Evolutionary conservation across 208 protist genomes (phyloP).

Genomic region (Acanthamoeba sp.): DNA sequence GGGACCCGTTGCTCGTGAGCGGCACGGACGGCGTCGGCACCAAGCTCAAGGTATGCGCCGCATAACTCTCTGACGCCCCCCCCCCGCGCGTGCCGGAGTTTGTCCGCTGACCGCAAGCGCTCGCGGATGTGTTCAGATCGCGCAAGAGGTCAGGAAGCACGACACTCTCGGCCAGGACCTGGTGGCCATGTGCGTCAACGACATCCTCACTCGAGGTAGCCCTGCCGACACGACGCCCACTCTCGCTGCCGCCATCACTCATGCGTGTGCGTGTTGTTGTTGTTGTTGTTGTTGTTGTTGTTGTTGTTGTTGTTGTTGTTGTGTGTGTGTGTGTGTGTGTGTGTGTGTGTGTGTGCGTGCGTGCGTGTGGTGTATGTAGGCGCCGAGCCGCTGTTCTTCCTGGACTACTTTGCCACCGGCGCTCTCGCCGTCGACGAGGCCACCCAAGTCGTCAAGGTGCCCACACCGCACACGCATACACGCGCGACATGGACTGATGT

Average conservation of each 20-base stretch:
- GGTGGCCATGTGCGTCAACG: conserved; percentile 92
- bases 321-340: too few species aligned
- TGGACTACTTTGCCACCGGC: conserved; percentile 91
- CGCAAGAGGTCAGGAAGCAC: conserved; percentile 84
- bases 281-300: too few species aligned
- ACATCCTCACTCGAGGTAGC: conserved; percentile 85
- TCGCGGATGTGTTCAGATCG: conserved; percentile 76
- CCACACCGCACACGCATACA: neutral
- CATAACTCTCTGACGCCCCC: too few species aligned
- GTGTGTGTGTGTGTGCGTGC: too few species aligned
- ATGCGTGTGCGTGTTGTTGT: too few species aligned
- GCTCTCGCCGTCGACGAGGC: conserved; percentile 84
- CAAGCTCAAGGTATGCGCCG: conserved; percentile 82
- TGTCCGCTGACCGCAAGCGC: too few species aligned
- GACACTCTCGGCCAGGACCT: conserved; percentile 89
- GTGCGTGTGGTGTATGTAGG: conserved; percentile 30
- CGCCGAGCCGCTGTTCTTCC: conserved; percentile 91
- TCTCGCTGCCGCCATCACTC: neutral
- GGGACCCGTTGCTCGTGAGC: conserved; percentile 88
- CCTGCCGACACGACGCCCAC: neutral
- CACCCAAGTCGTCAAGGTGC: conserved; percentile 82
- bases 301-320: too few species aligned
- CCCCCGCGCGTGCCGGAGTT: too few species aligned
- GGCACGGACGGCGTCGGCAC: conserved; percentile 92
- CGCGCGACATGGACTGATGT: neutral